These are phyloP conservation scores for Aristolochia californica DNA, from an alignment of 164 flowering plant genomes.

Conservation along the genomic window DNA sequence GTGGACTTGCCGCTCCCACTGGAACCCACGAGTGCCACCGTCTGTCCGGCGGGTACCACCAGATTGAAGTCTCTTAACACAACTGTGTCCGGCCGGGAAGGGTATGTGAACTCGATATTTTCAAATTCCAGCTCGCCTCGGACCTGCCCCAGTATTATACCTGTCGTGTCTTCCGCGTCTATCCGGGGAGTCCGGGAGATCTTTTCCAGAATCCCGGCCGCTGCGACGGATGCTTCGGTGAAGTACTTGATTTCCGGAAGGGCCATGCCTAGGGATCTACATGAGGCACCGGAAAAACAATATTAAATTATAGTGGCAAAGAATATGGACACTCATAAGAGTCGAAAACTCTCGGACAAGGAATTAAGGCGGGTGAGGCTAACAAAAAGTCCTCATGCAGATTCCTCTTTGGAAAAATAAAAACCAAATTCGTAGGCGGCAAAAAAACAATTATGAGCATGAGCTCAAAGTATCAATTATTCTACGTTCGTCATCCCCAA, in stretches of 20 bases:
- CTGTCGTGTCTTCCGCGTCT: conserved; percentile 50
- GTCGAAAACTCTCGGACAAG: not conserved
- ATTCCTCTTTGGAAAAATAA: not conserved
- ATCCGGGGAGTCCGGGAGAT: conserved; percentile 62
- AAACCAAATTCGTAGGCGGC: not conserved
- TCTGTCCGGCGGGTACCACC: conserved; percentile 55
- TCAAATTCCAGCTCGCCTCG: conserved; percentile 49
- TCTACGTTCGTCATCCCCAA: not conserved
- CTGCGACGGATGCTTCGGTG: conserved; percentile 81
- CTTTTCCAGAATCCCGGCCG: conserved; percentile 42
- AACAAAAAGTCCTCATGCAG: not conserved
- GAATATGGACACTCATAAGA: not conserved
- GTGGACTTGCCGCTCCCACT: conserved; percentile 97
- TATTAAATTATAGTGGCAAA: conserved; percentile 6
- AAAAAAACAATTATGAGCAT: no score
- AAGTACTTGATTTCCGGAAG: conserved; percentile 72
- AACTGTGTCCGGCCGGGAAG: conserved; percentile 59
- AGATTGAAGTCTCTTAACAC: conserved; percentile 67
- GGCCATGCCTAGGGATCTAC: conserved; percentile 33
- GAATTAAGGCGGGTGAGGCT: not conserved
- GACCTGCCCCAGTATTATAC: conserved; percentile 34
- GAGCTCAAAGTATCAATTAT: no score
- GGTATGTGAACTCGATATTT: conserved; percentile 56
- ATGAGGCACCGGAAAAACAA: no score
- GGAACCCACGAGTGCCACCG: conserved; percentile 82